Base-by-base conservation (phyloP, 169 alveolate species). In the Eimeria falciformis region DNA sequence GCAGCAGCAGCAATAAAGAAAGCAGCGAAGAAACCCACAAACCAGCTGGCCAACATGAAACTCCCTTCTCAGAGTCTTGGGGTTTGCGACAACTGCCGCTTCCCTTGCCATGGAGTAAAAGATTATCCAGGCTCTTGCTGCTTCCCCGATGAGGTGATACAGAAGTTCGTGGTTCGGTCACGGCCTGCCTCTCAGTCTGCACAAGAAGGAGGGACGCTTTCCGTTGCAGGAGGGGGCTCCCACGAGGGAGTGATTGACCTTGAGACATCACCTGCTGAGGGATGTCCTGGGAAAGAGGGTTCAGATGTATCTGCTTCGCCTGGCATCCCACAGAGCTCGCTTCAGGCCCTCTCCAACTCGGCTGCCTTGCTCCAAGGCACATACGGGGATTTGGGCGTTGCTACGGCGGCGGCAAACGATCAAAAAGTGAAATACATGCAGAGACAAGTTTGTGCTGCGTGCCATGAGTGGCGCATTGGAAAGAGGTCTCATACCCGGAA, bases 111-210 rank as follows among this genome's bases (percentile, higher is more conserved):
- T 29, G 93, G 93, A 11, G 93, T 89, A 23, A 73, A 73, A 40
- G 93, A 89, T 27, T 89, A 89, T 46, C 93, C 93, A 9, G 90
- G 88, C 68, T 73, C 93, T 25, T 89, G 93, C 83, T 89, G 93
- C 83, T 89, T 89, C 56, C 93, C 93, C 2, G 82, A 82, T 25
- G 93, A 89, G 47, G 90, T 89, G 45, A 68, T 66, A 25, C 85
- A 82, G 29, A 73, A 73, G 40, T 89, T 89, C 33, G 85, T 89
- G 56, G 90, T 75, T 1, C 89, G 89, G 21, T 56, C 89, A 33
- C 50, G 89, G 56, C 89, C 89, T 11, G 77, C 53, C 25, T 81
- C 89, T 50, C 89, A 81, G 75, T 53, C 89, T 4, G 89, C 27
- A 7, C 89, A 27, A 75, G 45, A 25, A 7, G 21, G 50, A 12